Percentiles rank a stretch among this genome's conserved stretches.
These are phyloP conservation scores for Vaccinium vitisidaea DNA, from an alignment of 148 eudicot genomes.

Conservation along the genomic window DNA sequence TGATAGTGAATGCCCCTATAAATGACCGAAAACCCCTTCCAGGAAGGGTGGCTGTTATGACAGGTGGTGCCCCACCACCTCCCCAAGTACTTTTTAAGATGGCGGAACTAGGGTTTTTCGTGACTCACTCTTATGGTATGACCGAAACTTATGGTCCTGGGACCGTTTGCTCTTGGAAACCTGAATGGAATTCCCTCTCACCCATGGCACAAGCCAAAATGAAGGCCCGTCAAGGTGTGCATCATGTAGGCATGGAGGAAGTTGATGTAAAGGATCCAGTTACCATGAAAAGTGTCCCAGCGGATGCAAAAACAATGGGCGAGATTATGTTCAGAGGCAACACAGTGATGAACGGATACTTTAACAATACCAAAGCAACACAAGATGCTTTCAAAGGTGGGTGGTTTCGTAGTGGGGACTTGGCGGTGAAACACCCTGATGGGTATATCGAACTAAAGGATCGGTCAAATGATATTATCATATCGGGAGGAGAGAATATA, in stretches of 20 bases:
- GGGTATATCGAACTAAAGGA: constrained; percentile 65
- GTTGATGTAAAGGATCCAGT: constrained; percentile 51
- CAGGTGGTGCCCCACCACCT: constrained; percentile 74
- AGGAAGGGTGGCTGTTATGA: constrained; percentile 47
- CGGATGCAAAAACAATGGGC: constrained; percentile 62
- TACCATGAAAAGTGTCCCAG: constrained; percentile 54
- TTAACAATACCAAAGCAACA: constrained; percentile 45
- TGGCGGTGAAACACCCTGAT: constrained; percentile 59
- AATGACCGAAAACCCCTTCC: constrained; percentile 40
- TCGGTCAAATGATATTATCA: constrained; percentile 63
- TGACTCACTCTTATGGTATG: constrained; percentile 60
- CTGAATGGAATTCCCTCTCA: constrained; percentile 59
- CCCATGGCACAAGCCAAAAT: constrained; percentile 37
- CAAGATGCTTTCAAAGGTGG: constrained; percentile 59
- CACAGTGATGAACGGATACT: constrained; percentile 68
- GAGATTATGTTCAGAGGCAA: constrained; percentile 82
- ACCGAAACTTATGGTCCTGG: constrained; percentile 76
- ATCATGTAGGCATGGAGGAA: constrained; percentile 53
- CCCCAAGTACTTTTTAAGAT: constrained; percentile 51
- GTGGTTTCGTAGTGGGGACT: constrained; percentile 69
- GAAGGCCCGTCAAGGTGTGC: constrained; percentile 65
- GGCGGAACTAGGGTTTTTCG: constrained; percentile 55
- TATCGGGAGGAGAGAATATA: constrained; percentile 76
- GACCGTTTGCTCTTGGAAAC: constrained; percentile 61
- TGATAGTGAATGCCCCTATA: constrained; percentile 44